Evolutionary conservation across 2,329 filamentous ascomycete genomes (phyloP), one percentile per base, ranked within the genome.

Genomic region (Trichoderma sp.): DNA sequence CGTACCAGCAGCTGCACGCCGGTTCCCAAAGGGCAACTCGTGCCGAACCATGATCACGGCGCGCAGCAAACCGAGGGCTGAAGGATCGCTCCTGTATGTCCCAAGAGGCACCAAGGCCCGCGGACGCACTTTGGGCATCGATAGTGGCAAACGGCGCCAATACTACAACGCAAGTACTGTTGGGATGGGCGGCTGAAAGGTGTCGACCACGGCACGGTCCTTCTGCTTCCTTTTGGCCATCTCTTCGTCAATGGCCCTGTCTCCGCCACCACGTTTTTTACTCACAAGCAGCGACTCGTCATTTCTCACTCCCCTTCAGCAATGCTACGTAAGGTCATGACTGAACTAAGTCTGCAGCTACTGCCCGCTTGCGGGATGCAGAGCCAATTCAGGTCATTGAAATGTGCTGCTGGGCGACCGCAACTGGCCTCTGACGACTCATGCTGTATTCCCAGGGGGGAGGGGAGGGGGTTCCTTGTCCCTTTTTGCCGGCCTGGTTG

Each of bases 251-350:
- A 34, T 43, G 59, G 23, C 23, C 30, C 47, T 3, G n/a, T 59
- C 30, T 67, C 62, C 26, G 62, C 62, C 53, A 67, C 30, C 30
- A 62, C 63, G 55, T 55, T 55, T 55, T 55, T 53, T 57, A 23
- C 34, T 36, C 39, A 34, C 50, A 34, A 15, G 34, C 55, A 50
- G 20, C 69, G 69, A 71, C 69, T 71, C 20, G 61, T 71, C 69
- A 71, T 53, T 32, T 71, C 20, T 67, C 57, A 50, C 57, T 20
- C 20, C 26, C 28, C 6, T 61, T 58, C 28, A 50, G 36, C 55
- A 68, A 20, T 62, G 36, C 26, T 36, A 50, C 43, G 66, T 53
- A 68, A 30, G 66, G 55, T 39, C 43, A 36, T 53, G 62, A n/a
- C 20, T 59, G 55, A 13, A 28, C 69, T 66, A 71, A 53, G 17